Base-by-base conservation (phyloP, 306 rosid species). In the Purshia tridentata region DNA sequence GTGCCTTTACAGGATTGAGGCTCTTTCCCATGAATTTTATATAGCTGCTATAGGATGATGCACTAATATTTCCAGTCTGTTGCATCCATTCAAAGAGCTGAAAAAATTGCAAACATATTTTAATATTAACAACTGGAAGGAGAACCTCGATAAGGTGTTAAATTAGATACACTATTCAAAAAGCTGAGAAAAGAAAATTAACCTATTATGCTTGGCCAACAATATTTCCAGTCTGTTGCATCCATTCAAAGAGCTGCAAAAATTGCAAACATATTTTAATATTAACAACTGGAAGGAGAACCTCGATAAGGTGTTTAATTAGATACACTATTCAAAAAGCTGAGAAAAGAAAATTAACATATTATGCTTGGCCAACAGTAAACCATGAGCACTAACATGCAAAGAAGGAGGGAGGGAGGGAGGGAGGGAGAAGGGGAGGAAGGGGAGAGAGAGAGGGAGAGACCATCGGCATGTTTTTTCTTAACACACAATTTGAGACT, bases 81-180 rank as follows among this genome's bases (percentile, higher is more conserved):
- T 83, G 90, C 98, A 93, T 93, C 96, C 98, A 93, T 70, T 80
- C 79, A 89, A 91, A 93, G 19, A 89, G 84, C 98, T 93, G 94
- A 82, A 87, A 78, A 58, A 22, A 77, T 71, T 58, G 41, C 57
- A 63, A 46, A 41, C 9, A 56, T 29, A n/a, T 15, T 4, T 20
- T 47, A 23, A 50, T 19, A 15, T 45, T 7, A 14, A 77, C 63
- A 72, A 9, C 78, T 16, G 65, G 48, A 19, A 55, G 65, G 61
- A 67, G 9, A 66, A 69, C 42, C 8, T 29, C 49, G 51, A 73
- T 37, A 20, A 41, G 5, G 41, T 19, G 6, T 1, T 39, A 4
- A 44, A 44, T 59, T 35, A 6, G 18, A 41, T 61, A 39, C 13
- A 39, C 11, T 22, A 40, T n/a, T 14, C 23, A 16, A 41, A 62